phyloP scores from a whole-genome alignment of 2,329 filamentous ascomycete species.

The Diaporthe vexans region DNA sequence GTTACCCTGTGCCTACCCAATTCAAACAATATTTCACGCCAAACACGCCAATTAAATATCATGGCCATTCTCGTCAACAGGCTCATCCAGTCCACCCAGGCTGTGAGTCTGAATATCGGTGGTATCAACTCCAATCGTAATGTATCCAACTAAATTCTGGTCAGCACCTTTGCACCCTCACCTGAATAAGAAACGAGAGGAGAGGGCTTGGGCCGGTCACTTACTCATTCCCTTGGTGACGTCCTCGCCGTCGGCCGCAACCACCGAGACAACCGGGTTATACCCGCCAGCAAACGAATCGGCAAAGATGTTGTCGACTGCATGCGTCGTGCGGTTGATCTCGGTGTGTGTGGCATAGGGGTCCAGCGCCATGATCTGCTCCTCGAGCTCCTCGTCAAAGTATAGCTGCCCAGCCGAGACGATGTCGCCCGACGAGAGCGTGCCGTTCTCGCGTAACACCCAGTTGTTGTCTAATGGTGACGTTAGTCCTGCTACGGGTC shows the following conservation, averaged over 20 bases:
- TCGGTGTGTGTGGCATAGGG: conserved; percentile 29
- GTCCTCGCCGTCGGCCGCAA: conserved; percentile 32
- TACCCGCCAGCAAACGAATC: conserved; percentile 29
- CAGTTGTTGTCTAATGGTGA: conserved; percentile 13
- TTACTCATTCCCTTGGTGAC: conserved; percentile 35
- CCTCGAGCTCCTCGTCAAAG: conserved; percentile 27
- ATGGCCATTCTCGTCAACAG: conserved; percentile 15
- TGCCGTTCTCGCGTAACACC: conserved; percentile 25
- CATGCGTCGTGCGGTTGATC: conserved; percentile 37
- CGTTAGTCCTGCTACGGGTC: too few species aligned
- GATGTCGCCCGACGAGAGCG: conserved; percentile 27
- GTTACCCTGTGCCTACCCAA: neutral
- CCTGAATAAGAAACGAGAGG: neutral
- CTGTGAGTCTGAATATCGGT: conserved; percentile 2
- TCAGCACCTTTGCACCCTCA: neutral
- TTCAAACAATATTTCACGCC: neutral
- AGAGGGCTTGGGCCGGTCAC: neutral
- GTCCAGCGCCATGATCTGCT: conserved; percentile 32
- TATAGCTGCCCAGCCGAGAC: conserved; percentile 31
- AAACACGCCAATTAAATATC: neutral
- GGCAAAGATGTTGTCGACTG: conserved; percentile 21
- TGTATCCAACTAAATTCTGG: neutral
- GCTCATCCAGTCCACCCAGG: conserved; percentile 12
- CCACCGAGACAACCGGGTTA: conserved; percentile 27
- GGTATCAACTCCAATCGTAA: conserved; percentile 19